Conservation (phyloP, 1,284 basidiomycete genomes). For the Ganoderma sp. region DNA sequence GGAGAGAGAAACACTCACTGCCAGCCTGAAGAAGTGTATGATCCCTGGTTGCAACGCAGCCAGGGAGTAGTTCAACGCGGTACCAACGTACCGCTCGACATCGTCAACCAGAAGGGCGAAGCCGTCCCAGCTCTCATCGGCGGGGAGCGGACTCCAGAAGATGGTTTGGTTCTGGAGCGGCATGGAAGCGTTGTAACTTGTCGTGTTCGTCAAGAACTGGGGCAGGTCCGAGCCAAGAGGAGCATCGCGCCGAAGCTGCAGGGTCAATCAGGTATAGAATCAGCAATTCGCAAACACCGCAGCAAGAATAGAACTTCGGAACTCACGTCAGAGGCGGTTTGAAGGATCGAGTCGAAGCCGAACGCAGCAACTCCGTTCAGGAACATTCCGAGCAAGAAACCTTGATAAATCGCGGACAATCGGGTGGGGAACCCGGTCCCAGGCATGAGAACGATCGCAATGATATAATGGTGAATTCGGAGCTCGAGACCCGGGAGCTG, state of each 20-base stretch:
- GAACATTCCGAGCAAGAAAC: constrained; percentile 84
- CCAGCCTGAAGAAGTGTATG: constrained; percentile 85
- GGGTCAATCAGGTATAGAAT: constrained; percentile 18
- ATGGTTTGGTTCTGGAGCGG: constrained; percentile 63
- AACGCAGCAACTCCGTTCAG: constrained; percentile 79
- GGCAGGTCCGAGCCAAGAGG: constrained; percentile 73
- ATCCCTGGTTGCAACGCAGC: constrained; percentile 62
- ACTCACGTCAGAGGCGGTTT: constrained; percentile 75
- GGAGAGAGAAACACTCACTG: constrained; percentile 57
- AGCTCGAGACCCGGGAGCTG: constrained; percentile 73
- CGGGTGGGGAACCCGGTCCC: constrained; percentile 84
- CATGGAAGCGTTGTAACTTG: constrained; percentile 62
- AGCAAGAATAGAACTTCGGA: constrained; percentile 4
- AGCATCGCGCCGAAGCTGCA: constrained; percentile 76
- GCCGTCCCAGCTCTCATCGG: constrained; percentile 68
- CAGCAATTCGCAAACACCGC: constrained; percentile 18
- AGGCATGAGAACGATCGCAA: constrained; percentile 77
- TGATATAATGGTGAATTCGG: constrained; percentile 78
- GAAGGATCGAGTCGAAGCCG: constrained; percentile 80
- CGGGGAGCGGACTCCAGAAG: constrained; percentile 64
- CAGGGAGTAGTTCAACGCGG: constrained; percentile 71
- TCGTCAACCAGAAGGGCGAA: constrained; percentile 86
- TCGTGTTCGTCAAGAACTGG: constrained; percentile 74
- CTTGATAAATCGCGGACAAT: constrained; percentile 79
- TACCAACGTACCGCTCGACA: constrained; percentile 77